phyloP scores from a whole-genome alignment of 371 early-diverging fungal species.

The Actinomucor elegans region DNA sequence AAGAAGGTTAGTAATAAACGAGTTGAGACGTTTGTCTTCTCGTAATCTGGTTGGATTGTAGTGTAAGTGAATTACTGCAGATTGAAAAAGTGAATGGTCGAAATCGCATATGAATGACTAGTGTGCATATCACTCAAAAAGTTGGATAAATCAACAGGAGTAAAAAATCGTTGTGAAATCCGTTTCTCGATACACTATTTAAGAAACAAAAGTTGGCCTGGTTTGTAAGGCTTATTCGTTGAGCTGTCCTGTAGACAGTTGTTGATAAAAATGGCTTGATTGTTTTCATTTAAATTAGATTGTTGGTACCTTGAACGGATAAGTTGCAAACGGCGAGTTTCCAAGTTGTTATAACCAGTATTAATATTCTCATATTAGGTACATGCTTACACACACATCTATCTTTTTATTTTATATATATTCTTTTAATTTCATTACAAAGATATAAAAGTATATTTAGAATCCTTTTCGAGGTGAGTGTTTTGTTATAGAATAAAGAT shows the following conservation, averaged over 20 bases:
- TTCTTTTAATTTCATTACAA: no score
- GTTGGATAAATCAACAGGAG: slow-evolving; percentile 3
- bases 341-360: no score
- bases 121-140: slow-evolving; percentile 1
- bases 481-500: no score
- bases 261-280: background rate
- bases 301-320: no score
- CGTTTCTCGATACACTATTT: background rate
- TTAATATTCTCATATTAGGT: no score
- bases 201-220: slow-evolving; percentile 2
- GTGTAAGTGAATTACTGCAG: slow-evolving; percentile 11
- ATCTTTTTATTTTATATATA: no score
- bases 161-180: no score
- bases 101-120: background rate
- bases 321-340: slow-evolving; percentile 16
- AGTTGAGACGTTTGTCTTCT: background rate
- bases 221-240: background rate
- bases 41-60: background rate
- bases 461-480: no score
- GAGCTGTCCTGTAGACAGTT: background rate
- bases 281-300: no score
- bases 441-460: no score
- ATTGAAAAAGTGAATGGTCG: slow-evolving; percentile 7
- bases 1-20: background rate
- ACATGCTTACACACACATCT: no score